A percentile compares a stretch with the other conserved stretches of the same genome.
Conservation (phyloP, 2,329 filamentous ascomycete species). For the Ophiosphaerella korrae region DNA sequence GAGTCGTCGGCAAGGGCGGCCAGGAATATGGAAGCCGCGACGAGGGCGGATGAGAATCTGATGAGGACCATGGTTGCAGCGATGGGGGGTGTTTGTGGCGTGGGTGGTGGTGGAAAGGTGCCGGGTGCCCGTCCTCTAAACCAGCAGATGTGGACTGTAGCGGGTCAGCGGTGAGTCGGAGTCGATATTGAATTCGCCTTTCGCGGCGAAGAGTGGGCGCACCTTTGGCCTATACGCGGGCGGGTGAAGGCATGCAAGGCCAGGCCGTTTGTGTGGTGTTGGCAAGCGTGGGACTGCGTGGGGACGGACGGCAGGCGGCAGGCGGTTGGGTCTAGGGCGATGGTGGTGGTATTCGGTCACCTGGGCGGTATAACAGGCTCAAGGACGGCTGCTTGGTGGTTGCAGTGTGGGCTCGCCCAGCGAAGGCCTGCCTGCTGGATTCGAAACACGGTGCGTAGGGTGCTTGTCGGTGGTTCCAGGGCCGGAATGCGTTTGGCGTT, state of each 20-base stretch:
- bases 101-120: constrained; percentile 1
- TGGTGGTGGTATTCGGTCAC: constrained; percentile 4
- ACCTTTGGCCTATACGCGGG: constrained; percentile 31
- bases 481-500: constrained; percentile 45
- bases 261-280: constrained; percentile 6
- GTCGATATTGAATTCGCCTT: constrained; percentile 1
- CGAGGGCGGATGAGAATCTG: constrained; percentile 37
- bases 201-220: constrained; percentile 12
- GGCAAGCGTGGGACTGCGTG: constrained; percentile 6
- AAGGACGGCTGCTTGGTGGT: constrained; percentile 10
- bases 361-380: constrained; percentile 15
- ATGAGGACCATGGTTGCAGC: constrained; percentile 40
- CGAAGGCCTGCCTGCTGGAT: constrained; percentile 37
- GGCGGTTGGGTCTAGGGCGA: constrained; percentile 3
- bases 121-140: constrained; percentile 21
- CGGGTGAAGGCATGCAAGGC: constrained; percentile 30
- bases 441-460: constrained; percentile 48
- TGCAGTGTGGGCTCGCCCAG: constrained; percentile 39
- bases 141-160: constrained; percentile 27
- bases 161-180: constrained; percentile 18
- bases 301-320: constrained; percentile 9
- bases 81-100: constrained; percentile 6
- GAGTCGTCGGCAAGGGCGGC: constrained; percentile 26
- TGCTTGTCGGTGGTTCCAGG: constrained; percentile 24
- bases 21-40: constrained; percentile 38